These are phyloP conservation scores for Alternaria consortialis DNA, from an alignment of 2,329 filamentous ascomycete species.

Conservation along the genomic window DNA sequence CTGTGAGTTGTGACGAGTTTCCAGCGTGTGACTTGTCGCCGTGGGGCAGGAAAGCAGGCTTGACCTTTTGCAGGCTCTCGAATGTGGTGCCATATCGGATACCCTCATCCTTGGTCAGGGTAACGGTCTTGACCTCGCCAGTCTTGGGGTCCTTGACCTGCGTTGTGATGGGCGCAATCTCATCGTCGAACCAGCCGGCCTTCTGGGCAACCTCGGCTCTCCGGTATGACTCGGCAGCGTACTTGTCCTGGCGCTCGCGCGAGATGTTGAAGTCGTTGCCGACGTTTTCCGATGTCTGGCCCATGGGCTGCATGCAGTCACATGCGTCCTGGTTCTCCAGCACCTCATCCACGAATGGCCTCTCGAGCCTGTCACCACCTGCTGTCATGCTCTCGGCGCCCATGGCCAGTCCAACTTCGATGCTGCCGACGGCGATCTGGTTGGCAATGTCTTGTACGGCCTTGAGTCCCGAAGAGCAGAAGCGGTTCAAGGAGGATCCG, in stretches of 20 bases:
- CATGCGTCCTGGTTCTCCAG: conserved; percentile 76
- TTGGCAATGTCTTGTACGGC: conserved; percentile 94
- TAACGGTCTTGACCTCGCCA: conserved; percentile 79
- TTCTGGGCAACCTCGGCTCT: conserved; percentile 91
- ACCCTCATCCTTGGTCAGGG: conserved; percentile 86
- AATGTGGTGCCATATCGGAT: conserved; percentile 89
- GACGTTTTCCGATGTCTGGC: conserved; percentile 97
- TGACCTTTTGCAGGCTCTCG: conserved; percentile 83
- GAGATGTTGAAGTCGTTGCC: conserved; percentile 87
- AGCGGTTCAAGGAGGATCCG: conserved; percentile 87
- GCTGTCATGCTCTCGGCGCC: conserved; percentile 89
- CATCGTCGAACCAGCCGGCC: conserved; percentile 88
- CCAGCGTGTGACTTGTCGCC: conserved; percentile 88
- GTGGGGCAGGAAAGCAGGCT: conserved; percentile 88
- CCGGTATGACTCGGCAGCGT: conserved; percentile 85
- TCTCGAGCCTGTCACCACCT: conserved; percentile 73
- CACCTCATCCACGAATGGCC: conserved; percentile 81
- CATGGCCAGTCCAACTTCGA: conserved; percentile 86
- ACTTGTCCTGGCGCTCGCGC: conserved; percentile 82
- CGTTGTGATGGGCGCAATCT: conserved; percentile 88
- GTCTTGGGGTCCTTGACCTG: conserved; percentile 84
- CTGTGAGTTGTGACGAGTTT: conserved; percentile 94
- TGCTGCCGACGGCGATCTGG: conserved; percentile 79
- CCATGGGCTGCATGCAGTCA: conserved; percentile 96
- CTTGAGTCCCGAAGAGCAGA: conserved; percentile 97